Evolutionary conservation across 257 asterid genomes (phyloP).

Genomic region (Rubia yunnanensis): DNA sequence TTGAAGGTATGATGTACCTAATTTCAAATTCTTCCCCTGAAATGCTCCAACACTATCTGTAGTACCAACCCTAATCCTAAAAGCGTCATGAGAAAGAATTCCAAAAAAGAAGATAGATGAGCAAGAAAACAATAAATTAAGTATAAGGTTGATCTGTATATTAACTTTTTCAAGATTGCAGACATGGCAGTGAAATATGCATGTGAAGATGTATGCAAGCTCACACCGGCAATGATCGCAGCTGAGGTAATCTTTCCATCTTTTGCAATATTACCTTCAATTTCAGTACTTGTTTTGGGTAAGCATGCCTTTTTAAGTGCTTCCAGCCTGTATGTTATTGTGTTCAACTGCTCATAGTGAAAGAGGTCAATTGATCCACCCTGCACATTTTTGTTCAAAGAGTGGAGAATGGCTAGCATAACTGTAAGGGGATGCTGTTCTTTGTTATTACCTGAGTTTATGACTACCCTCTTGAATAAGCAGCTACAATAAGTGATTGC

Average conservation of each 20-base stretch:
- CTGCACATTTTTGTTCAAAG: too few relatives aligned
- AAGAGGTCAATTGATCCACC: background rate
- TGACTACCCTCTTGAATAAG: background rate
- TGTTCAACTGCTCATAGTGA: background rate
- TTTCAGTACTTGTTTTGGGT: background rate
- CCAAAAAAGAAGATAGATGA: background rate
- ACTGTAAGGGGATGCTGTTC: background rate
- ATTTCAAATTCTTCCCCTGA: background rate
- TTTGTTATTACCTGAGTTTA: background rate
- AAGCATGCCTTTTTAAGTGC: background rate
- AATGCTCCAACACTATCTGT: background rate
- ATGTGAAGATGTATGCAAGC: slow-evolving; percentile 40
- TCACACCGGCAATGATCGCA: slow-evolving; percentile 62
- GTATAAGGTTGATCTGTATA: background rate
- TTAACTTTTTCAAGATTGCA: slow-evolving; percentile 13
- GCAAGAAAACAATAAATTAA: background rate
- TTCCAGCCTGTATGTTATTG: background rate
- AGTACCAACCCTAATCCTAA: background rate
- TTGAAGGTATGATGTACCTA: slow-evolving; percentile 45
- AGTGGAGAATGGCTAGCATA: background rate
- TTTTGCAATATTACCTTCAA: background rate
- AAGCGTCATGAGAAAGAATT: too few relatives aligned
- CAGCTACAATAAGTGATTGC: background rate
- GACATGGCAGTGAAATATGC: slow-evolving; percentile 61
- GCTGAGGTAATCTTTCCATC: slow-evolving; percentile 49